Conservation (phyloP, 139 green algal genomes). For the Nannochloris sp. region DNA sequence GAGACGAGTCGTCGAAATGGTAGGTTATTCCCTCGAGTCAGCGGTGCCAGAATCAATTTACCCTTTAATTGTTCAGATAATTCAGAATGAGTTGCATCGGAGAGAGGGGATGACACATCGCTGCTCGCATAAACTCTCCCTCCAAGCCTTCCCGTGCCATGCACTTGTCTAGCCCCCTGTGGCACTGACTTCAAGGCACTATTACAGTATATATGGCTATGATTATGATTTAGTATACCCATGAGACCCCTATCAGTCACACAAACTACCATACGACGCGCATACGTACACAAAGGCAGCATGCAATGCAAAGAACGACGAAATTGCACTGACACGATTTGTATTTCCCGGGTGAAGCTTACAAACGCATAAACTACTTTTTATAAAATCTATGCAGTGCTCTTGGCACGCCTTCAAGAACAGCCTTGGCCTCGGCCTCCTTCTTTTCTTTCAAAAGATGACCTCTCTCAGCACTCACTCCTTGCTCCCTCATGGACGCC, state of each 20-base stretch:
- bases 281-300: no score
- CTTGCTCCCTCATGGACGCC: conserved; percentile 27
- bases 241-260: no score
- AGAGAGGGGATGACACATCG: no score
- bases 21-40: conserved; percentile 59
- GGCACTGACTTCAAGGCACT: no score
- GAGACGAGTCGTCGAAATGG: conserved; percentile 65
- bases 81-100: conserved; percentile 13
- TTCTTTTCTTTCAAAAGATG: conserved; percentile 1
- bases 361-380: neutral
- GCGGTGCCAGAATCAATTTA: conserved; percentile 53
- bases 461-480: conserved; percentile 14
- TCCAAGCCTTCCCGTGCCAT: no score
- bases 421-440: conserved; percentile 7
- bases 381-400: conserved; percentile 63
- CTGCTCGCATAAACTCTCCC: no score
- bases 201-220: no score
- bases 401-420: conserved; percentile 40
- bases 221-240: no score
- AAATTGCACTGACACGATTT: neutral
- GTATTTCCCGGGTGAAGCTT: neutral
- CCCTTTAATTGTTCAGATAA: conserved; percentile 31
- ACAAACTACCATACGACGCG: no score
- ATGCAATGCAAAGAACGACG: no score
- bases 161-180: no score